Conservation (phyloP, 1,284 basidiomycete species). For the Ceratobasidium sp. region DNA sequence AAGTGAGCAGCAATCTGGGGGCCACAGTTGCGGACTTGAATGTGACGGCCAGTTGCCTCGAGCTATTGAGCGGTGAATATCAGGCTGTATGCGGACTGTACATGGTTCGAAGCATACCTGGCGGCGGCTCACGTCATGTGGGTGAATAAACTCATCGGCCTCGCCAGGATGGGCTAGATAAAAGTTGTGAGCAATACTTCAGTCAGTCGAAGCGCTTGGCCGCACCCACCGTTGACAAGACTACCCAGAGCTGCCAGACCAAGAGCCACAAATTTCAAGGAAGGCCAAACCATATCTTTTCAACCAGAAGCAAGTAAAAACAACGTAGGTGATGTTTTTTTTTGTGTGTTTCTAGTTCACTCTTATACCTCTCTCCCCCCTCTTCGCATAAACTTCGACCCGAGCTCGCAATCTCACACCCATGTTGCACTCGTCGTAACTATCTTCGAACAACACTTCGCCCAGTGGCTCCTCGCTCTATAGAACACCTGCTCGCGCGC, state of each 20-base stretch:
- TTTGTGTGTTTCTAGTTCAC: too few species aligned
- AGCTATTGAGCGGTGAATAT: neutral
- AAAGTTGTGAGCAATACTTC: neutral
- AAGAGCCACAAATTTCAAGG: slow-evolving; percentile 1
- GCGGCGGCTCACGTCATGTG: neutral
- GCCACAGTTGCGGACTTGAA: slow-evolving; percentile 12
- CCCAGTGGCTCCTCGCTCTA: neutral
- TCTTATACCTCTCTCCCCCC: neutral
- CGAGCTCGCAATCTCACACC: neutral
- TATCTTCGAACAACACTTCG: neutral
- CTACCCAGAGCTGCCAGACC: neutral
- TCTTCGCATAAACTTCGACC: neutral
- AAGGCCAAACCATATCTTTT: slow-evolving; percentile 3
- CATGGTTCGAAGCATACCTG: neutral
- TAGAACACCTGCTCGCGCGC: neutral
- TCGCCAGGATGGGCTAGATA: slow-evolving; percentile 1
- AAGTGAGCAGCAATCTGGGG: slow-evolving; percentile 6
- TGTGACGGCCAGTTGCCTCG: neutral
- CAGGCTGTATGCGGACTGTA: neutral
- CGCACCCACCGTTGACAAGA: neutral
- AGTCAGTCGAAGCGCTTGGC: too few species aligned
- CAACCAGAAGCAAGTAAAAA: neutral
- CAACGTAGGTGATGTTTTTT: neutral
- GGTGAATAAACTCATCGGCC: slow-evolving; percentile 17
- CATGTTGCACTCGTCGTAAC: too few species aligned